Evolutionary conservation across 179 eudicot species (phyloP), one percentile per base, ranked within the genome.

Genomic region (Silene noctiflora): DNA sequence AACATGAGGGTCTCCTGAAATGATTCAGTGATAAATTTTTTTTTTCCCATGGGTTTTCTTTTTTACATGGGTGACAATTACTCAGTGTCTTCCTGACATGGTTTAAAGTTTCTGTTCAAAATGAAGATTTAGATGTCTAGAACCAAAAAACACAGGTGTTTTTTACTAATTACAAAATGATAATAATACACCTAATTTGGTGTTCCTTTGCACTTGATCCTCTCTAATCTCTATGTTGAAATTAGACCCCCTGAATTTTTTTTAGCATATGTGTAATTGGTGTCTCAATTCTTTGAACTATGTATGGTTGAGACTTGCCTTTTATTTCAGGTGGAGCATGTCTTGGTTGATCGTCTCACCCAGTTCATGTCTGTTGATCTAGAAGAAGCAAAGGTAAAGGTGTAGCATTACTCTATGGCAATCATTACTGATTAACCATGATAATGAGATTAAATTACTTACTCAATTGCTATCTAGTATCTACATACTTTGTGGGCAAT

Each of bases 281-380:
- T 67, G 71, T 27, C 29, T 27, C 1, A 27, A 27, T 13, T 22
- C 56, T 8, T 13, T 11, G 27, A 20, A 33, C 46, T 22, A 20
- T 60, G 35, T 42, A 12, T 71, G 56, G 71, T 77, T 76, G 48
- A 29, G 59, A 51, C 63, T 24, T 35, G 24, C 42, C 58, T 60
- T 39, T 78, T n/a, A 21, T 78, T 78, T 74, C 90, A 94, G 98
- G 96, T 94, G 64, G 98, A 94, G 80, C 98, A 94, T 88, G 97
- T 92, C 63, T 86, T 94, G 75, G 85, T 89, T 72, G 98, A 92
- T 81, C 97, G 97, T 71, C 80, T 94, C 75, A 78, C 81, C 6
- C 89, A 94, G 69, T 92, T 94, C 78, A 82, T 94, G 81, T 88
- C 98, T 67, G 87, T 86, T 78, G 98, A 94, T 86, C 83, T 94